Conservation (phyloP, 2,329 filamentous ascomycete species). For the Fusarium mexicanum region DNA sequence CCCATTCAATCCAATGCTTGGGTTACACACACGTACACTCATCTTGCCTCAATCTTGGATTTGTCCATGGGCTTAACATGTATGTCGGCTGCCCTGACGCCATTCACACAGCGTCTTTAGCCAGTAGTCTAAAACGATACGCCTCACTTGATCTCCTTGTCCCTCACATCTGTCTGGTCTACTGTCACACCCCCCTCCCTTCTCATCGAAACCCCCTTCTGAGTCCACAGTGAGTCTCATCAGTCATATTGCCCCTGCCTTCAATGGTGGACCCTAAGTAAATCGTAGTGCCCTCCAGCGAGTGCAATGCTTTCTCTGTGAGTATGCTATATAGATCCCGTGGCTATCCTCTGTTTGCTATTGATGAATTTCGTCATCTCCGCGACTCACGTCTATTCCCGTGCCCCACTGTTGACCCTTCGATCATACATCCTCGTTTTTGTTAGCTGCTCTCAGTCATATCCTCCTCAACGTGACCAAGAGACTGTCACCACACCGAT, state of each 20-base stretch:
- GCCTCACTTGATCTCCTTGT: conserved; percentile 39
- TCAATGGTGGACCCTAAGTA: conserved; percentile 33
- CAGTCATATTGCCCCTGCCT: conserved; percentile 39
- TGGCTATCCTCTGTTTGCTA: conserved; percentile 33
- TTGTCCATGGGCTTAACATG: conserved; percentile 4
- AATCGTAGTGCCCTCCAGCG: conserved; percentile 28
- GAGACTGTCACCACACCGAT: conserved; percentile 38
- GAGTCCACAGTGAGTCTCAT: conserved; percentile 34
- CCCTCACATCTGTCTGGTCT: conserved; percentile 18
- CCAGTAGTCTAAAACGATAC: conserved; percentile 35
- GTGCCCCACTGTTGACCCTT: conserved; percentile 30
- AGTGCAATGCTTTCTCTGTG: conserved; percentile 32
- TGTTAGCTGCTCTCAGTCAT: conserved; percentile 35
- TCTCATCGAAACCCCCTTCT: conserved; percentile 26
- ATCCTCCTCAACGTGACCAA: conserved; percentile 37
- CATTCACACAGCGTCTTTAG: conserved; percentile 34
- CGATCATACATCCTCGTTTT: conserved; percentile 16
- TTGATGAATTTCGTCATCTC: conserved; percentile 41
- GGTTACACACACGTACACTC: conserved; percentile 17
- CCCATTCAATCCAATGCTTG: conserved; percentile 3
- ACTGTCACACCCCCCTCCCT: conserved; percentile 29
- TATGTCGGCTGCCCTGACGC: conserved; percentile 31
- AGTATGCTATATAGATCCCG: conserved; percentile 42
- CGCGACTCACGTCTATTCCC: conserved; percentile 36
- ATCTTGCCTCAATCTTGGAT: conserved; percentile 6